phyloP scores from a whole-genome alignment of 495 filamentous ascomycete species.

The Aspergillus coremiiformis region DNA sequence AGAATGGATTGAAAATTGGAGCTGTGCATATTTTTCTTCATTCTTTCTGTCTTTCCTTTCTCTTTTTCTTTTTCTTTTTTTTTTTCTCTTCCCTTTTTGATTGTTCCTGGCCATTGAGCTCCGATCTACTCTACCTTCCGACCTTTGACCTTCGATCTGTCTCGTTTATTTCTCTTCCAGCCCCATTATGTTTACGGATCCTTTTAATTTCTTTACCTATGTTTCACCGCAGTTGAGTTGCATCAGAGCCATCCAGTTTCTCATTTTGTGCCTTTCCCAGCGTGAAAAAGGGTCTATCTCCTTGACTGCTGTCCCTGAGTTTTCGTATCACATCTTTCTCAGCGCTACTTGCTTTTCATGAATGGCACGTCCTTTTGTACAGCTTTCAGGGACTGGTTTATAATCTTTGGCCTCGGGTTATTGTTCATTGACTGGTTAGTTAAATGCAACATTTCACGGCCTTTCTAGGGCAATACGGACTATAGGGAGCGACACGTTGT shows the following conservation, averaged over 20 bases:
- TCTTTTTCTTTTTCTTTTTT: neutral
- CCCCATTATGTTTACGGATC: constrained; percentile 12
- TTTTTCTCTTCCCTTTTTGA: neutral
- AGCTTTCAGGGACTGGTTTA: constrained; percentile 3
- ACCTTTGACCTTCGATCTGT: constrained; percentile 14
- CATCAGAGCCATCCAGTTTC: constrained; percentile 10
- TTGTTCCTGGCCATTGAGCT: constrained; percentile 10
- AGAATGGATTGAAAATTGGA: constrained; percentile 10
- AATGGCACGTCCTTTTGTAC: constrained; percentile 7
- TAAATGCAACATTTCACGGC: constrained; percentile 4
- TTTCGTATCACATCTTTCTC: constrained; percentile 14
- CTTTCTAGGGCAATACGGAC: neutral
- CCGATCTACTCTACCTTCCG: constrained; percentile 16
- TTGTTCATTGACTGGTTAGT: constrained; percentile 5
- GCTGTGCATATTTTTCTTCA: neutral
- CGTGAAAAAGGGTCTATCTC: constrained; percentile 16
- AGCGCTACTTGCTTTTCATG: constrained; percentile 3
- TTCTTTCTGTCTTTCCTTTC: too few relatives aligned
- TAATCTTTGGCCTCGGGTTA: neutral
- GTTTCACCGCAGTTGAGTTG: constrained; percentile 5
- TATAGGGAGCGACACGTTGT: too few relatives aligned
- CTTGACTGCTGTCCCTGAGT: constrained; percentile 14
- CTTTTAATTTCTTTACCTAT: neutral
- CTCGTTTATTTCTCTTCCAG: constrained; percentile 6
- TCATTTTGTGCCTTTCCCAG: constrained; percentile 18